Base-by-base conservation (phyloP, 805 yeast genomes). In the Phaffomyces opuntiae region DNA sequence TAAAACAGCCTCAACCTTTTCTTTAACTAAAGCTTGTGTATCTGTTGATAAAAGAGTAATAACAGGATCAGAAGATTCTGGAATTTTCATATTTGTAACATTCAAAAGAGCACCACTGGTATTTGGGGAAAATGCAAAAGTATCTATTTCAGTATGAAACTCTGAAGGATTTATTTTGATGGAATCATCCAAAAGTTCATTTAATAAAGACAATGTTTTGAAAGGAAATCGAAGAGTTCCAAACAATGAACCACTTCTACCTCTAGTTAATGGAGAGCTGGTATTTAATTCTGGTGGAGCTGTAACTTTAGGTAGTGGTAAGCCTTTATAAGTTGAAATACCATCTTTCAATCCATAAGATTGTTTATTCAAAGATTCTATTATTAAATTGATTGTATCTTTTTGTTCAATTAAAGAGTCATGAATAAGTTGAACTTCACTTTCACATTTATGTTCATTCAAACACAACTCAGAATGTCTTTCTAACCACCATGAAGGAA, bases 401-500 rank as follows among this genome's bases (percentile, higher is more conserved):
- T 75, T 72, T 45, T 87, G 96, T 44, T 90, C 96, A 4, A 75
- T 65, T 4, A 91, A 68, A 17, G 74, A 70, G 53, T 93, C 98
- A 53, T 91, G 96, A 39, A 81, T 69, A 33, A 72, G 54, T 57
- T 84, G 87, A 9, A 91, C 78, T 32, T 81, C 81, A 53, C 88
- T 89, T 57, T 82, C 89, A 11, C 85, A 77, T 55, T 81, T 76
- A 64, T 89, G 96, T 61, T 90, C 97, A 33, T 87, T 76, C 27
- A 86, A 70, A 56, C 99, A 93, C 40, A 86, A 67, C 57, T 89
- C 93, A 1, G 91, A 83, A 64, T 93, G 99, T 42, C 82, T 75
- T 55, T 91, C 99, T 36, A 93, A 70, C 84, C 95, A 93, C 99
- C 99, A 93, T 5, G 89, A 85, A 5, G 96, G 96, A n/a, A 89